A percentile compares a stretch with the other conserved stretches of the same genome.
phyloP scores from a whole-genome alignment of 768 basidiomycete species.

The Kondoa malvinella region DNA sequence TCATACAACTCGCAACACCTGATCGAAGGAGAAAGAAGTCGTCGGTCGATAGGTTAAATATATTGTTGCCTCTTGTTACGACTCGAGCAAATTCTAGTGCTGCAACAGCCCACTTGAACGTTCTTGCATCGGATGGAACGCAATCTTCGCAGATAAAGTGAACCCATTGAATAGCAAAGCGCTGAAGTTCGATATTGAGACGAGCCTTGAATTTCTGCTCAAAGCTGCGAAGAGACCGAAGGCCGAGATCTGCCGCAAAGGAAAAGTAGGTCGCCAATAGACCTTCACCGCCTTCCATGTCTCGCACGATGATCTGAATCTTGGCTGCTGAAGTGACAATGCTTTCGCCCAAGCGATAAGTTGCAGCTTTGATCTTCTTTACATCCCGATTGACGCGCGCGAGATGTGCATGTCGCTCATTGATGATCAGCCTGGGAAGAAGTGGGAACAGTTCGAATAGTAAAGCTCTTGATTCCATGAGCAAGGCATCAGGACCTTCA shows the following conservation, averaged over 20 bases:
- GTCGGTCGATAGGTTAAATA: slow-evolving; percentile 66
- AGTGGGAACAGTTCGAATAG: slow-evolving; percentile 29
- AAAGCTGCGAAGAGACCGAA: slow-evolving; percentile 75
- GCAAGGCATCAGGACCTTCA: slow-evolving; percentile 63
- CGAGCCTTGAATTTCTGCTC: slow-evolving; percentile 49
- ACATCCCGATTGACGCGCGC: slow-evolving; percentile 76
- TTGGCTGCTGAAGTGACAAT: slow-evolving; percentile 82
- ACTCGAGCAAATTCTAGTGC: slow-evolving; percentile 82
- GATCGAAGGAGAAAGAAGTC: slow-evolving; percentile 80
- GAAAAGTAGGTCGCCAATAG: slow-evolving; percentile 82
- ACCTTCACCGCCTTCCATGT: slow-evolving; percentile 19
- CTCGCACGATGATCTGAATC: slow-evolving; percentile 52
- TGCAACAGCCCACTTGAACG: slow-evolving; percentile 94
- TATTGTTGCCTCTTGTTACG: slow-evolving; percentile 71
- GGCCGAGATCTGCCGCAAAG: slow-evolving; percentile 91
- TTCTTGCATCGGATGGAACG: slow-evolving; percentile 82
- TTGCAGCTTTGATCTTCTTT: slow-evolving; percentile 73
- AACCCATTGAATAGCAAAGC: slow-evolving; percentile 90
- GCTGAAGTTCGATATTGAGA: slow-evolving; percentile 69
- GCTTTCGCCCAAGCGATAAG: slow-evolving; percentile 74
- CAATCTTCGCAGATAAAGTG: slow-evolving; percentile 97
- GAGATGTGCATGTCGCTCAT: slow-evolving; percentile 76
- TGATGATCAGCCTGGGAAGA: slow-evolving; percentile 39
- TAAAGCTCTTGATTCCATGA: slow-evolving; percentile 53
- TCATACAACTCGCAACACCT: slow-evolving; percentile 91